Conservation (phyloP, 2,329 filamentous ascomycete species). For the Aspergillus neotritici region DNA sequence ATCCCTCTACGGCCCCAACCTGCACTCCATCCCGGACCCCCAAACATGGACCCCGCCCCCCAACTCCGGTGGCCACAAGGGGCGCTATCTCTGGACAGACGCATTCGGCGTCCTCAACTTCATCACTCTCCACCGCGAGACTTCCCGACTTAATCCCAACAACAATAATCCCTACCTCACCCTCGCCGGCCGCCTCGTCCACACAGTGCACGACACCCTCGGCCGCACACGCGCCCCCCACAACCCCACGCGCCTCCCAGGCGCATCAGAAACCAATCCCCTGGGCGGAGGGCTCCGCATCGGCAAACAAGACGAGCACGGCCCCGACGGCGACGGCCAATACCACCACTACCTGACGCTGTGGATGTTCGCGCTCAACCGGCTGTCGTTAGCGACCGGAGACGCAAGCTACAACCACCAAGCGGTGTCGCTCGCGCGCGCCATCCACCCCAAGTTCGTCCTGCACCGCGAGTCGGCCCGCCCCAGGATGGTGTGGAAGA, state of each 20-base stretch:
- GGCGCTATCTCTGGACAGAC: slow-evolving; percentile 58
- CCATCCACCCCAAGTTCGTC: slow-evolving; percentile 52
- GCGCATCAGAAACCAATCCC: slow-evolving; percentile 49
- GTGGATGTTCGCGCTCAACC: slow-evolving; percentile 59
- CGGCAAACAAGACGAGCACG: slow-evolving; percentile 48
- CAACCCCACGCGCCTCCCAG: slow-evolving; percentile 38
- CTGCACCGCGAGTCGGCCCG: slow-evolving; percentile 26
- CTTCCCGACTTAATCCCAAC: slow-evolving; percentile 5
- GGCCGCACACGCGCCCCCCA: slow-evolving; percentile 48
- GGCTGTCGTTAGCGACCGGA: slow-evolving; percentile 45
- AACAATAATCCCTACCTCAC: slow-evolving; percentile 41
- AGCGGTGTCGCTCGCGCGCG: slow-evolving; percentile 49
- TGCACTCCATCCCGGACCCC: slow-evolving; percentile 27
- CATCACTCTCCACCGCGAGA: slow-evolving; percentile 47
- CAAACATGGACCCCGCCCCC: slow-evolving; percentile 46
- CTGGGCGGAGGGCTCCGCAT: slow-evolving; percentile 54
- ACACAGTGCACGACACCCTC: slow-evolving; percentile 49
- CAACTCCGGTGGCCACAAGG: slow-evolving; percentile 50
- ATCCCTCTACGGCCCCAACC: slow-evolving; percentile 34
- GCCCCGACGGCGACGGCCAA: slow-evolving; percentile 53
- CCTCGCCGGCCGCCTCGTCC: slow-evolving; percentile 46
- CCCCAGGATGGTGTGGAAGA: slow-evolving; percentile 53
- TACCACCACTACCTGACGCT: slow-evolving; percentile 58
- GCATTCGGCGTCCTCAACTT: slow-evolving; percentile 57
- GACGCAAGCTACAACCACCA: slow-evolving; percentile 46